Evolutionary conservation across 208 protist genomes (phyloP).

Genomic region (Wallacemonas sp.): DNA sequence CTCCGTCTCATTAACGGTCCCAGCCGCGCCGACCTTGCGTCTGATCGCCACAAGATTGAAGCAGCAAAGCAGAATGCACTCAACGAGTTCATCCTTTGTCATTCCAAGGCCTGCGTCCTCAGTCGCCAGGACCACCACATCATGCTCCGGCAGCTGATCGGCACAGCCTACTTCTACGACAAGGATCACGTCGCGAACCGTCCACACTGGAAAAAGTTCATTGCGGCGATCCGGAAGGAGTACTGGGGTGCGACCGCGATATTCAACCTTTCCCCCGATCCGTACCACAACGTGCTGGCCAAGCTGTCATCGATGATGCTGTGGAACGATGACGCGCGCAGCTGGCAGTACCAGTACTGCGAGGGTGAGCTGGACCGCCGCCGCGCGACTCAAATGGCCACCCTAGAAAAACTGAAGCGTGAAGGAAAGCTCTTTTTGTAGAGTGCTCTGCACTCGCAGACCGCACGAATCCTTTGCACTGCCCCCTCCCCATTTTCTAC

Average conservation of each 20-base stretch:
- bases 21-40: conserved; percentile 38
- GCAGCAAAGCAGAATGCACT: conserved; percentile 62
- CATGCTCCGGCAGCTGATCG: conserved; percentile 83
- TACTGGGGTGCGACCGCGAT: conserved; percentile 79
- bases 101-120: conserved; percentile 43
- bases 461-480: not conserved
- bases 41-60: conserved; percentile 57
- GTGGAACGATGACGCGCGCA: conserved; percentile 61
- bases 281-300: conserved; percentile 77
- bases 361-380: conserved; percentile 52
- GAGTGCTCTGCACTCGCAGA: not conserved
- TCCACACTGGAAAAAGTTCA: conserved; percentile 62
- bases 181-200: conserved; percentile 53
- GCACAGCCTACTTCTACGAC: conserved; percentile 66
- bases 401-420: conserved; percentile 47
- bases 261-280: conserved; percentile 77
- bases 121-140: conserved; percentile 81
- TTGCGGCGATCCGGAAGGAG: conserved; percentile 71
- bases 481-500: not conserved
- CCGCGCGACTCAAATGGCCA: conserved; percentile 41
- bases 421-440: conserved; percentile 73
- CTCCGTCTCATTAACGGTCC: conserved; percentile 37
- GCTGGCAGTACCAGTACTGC: conserved; percentile 71
- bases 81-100: conserved; percentile 72
- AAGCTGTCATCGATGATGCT: conserved; percentile 90